Conservation (phyloP, 2,329 filamentous ascomycete species). For the Teratosphaeria viscida region DNA sequence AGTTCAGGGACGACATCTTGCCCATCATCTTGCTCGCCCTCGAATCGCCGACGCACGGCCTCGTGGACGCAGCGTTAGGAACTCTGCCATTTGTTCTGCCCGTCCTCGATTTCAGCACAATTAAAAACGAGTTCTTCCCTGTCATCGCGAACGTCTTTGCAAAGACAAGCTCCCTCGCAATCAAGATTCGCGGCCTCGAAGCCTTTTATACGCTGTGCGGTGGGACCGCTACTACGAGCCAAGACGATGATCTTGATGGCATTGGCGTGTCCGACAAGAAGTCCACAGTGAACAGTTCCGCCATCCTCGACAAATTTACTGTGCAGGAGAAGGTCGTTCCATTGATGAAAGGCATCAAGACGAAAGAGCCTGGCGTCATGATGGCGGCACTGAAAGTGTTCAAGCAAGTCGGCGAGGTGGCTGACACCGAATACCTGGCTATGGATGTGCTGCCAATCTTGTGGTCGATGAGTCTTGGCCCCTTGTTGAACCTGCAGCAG, state of each 20-base stretch:
- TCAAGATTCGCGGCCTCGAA: slow-evolving; percentile 86
- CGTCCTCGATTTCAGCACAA: slow-evolving; percentile 86
- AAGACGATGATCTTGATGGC: slow-evolving; percentile 66
- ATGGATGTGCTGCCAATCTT: slow-evolving; percentile 82
- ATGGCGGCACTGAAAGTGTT: slow-evolving; percentile 82
- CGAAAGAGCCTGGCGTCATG: slow-evolving; percentile 96
- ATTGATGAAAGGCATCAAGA: slow-evolving; percentile 84
- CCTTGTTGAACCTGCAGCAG: slow-evolving; percentile 70
- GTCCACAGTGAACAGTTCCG: slow-evolving; percentile 39
- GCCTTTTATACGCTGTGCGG: slow-evolving; percentile 86
- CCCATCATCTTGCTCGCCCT: slow-evolving; percentile 76
- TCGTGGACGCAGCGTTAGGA: slow-evolving; percentile 76
- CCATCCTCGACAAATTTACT: slow-evolving; percentile 87
- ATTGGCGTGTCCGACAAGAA: slow-evolving; percentile 40
- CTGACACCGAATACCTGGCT: slow-evolving; percentile 83
- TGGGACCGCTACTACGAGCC: slow-evolving; percentile 42
- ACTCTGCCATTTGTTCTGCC: slow-evolving; percentile 72
- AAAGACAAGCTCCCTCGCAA: slow-evolving; percentile 83
- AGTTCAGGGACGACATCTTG: slow-evolving; percentile 91
- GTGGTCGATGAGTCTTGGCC: slow-evolving; percentile 86
- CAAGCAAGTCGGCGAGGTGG: slow-evolving; percentile 67
- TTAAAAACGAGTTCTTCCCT: slow-evolving; percentile 94
- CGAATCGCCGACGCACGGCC: slow-evolving; percentile 76
- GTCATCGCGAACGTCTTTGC: slow-evolving; percentile 84
- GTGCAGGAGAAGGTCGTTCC: slow-evolving; percentile 97